Base-by-base conservation (phyloP, 108 stramenopile genomes). In the Pseudonitzschia multiseries region DNA sequence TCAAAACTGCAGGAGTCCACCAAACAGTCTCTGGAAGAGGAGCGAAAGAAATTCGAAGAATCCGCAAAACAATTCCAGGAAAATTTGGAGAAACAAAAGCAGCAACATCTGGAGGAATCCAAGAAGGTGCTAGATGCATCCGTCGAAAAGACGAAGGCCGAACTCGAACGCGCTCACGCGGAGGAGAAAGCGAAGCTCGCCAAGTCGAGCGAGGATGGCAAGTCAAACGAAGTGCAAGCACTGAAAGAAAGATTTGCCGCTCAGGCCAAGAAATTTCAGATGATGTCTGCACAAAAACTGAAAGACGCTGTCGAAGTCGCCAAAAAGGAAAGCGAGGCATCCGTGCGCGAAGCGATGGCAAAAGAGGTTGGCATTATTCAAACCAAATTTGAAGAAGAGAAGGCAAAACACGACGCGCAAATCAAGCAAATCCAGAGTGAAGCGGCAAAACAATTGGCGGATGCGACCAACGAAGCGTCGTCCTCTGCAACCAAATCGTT, bases 151-250 rank as follows among this genome's bases (percentile, higher is more conserved):
- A 18, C 57, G 9, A 65, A 71, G 21, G 43, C 70, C 13, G 71
- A 76, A 13, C 26, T 82, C 21, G 31, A 65, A 13, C n/a, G 41
- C 22, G 80, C 71, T 32, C 74, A 80, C 44, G 65, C 80, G 28
- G 79, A 72, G 69, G 76, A 83, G 22, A 70, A 74, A 15, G 67
- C 78, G 36, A 82, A 81, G 29, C 61, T 86, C 0, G 42, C 51
- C 53, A 66, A 68, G 22, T 24, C 57, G 42, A 51, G 64, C 28
- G 57, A 51, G 50, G 27, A 66, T 52, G 77, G 57, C 46, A 44
- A 78, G 28, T 60, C 79, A 1, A 51, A 69, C 27, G 73, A 50
- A 43, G 36, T 77, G 15, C 41, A 77, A 24, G 76, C 42, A 22
- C 24, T 78, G 28, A 48, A 62, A 29, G 68, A 76, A 41, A 76